A percentile compares a stretch with the other conserved stretches of the same genome.
These are phyloP conservation scores for Nothophytophthora sp. DNA, from an alignment of 352 stramenopile genomes.

Conservation along the genomic window DNA sequence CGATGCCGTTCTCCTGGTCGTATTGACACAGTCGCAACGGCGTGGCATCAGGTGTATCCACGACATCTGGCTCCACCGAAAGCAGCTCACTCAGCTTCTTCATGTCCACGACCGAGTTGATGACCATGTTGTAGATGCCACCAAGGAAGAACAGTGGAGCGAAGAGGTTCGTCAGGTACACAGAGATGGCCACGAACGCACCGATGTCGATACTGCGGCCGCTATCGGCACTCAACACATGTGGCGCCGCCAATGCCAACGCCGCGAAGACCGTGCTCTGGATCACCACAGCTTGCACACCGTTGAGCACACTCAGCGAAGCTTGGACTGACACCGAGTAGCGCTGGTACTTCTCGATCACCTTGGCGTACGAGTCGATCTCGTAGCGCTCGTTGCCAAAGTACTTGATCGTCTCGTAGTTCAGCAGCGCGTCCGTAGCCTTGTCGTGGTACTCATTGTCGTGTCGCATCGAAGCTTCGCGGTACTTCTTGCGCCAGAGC, in stretches of 20 bases:
- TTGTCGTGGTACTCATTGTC: conserved; percentile 99
- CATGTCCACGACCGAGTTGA: conserved; percentile 96
- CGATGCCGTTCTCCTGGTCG: conserved; percentile 72
- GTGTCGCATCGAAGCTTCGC: conserved; percentile 92
- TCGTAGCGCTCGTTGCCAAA: conserved; percentile 96
- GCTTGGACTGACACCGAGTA: conserved; percentile 93
- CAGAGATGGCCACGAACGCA: conserved; percentile 96
- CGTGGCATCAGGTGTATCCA: conserved; percentile 87
- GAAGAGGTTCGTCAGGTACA: conserved; percentile 97
- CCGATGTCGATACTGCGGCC: conserved; percentile 89
- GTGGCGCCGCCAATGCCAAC: conserved; percentile 65
- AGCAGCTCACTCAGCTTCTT: conserved; percentile 97
- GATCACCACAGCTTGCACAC: conserved; percentile 89
- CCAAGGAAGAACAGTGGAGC: conserved; percentile 97
- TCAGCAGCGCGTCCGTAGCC: conserved; percentile 96
- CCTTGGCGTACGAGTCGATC: conserved; percentile 88
- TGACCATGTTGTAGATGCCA: conserved; percentile 89
- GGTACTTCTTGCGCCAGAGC: conserved; percentile 98
- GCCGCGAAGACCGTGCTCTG: conserved; percentile 67
- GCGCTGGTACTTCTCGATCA: conserved; percentile 94
- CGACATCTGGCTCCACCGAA: conserved; percentile 94
- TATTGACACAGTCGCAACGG: conserved; percentile 80
- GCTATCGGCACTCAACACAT: conserved; percentile 70
- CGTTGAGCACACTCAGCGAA: conserved; percentile 95
- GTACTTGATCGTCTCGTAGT: conserved; percentile 99